Evolutionary conservation across 2,329 filamentous ascomycete species (phyloP).

Genomic region (Ophiostoma tasmaniense): DNA sequence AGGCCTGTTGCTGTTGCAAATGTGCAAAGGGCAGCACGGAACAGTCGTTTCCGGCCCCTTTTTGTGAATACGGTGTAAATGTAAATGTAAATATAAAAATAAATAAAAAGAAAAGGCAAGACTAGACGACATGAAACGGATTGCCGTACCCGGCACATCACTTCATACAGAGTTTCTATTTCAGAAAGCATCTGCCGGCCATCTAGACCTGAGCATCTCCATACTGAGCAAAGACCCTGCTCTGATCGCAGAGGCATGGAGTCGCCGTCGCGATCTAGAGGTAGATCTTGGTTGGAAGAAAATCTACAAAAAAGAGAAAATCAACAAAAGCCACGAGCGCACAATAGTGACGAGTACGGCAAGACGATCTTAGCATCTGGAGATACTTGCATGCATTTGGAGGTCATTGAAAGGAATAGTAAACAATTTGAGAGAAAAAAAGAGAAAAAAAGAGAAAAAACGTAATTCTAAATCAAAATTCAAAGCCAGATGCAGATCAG

Average conservation of each 20-base stretch:
- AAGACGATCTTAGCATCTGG: neutral
- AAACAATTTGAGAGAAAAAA: too few relatives aligned
- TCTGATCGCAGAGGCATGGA: neutral
- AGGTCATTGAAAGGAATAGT: too few relatives aligned
- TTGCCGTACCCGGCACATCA: too few relatives aligned
- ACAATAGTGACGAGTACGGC: neutral
- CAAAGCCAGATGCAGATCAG: neutral
- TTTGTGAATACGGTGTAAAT: too few relatives aligned
- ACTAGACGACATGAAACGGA: too few relatives aligned
- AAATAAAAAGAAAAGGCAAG: too few relatives aligned
- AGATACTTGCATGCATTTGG: too few relatives aligned
- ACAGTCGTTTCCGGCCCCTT: neutral
- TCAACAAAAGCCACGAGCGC: neutral
- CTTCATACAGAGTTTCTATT: too few relatives aligned
- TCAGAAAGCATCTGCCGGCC: too few relatives aligned
- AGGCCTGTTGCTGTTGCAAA: neutral
- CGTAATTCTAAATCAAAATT: neutral
- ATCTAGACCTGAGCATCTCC: too few relatives aligned
- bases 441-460: neutral
- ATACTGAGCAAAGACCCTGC: too few relatives aligned
- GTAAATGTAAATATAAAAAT: too few relatives aligned
- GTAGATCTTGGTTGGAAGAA: neutral
- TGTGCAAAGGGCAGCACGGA: neutral
- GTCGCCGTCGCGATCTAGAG: neutral
- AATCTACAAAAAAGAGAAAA: neutral